These are phyloP conservation scores for Tuber aestivum DNA, from an alignment of 495 filamentous ascomycete species.

Conservation along the genomic window DNA sequence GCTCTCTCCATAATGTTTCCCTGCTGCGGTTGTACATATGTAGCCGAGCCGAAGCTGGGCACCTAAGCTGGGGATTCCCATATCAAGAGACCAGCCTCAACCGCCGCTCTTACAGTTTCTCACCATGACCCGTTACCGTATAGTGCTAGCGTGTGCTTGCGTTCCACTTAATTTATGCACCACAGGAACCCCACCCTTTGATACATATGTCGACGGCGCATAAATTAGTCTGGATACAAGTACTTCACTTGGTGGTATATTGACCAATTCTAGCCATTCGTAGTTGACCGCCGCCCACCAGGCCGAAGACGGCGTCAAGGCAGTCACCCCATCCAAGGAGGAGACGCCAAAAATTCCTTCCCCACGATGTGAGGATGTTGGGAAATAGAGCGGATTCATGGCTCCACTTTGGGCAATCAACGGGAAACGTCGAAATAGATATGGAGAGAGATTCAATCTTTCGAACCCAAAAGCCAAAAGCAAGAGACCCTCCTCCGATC, in stretches of 20 bases:
- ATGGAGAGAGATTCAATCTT: not conserved
- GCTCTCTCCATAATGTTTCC: not conserved
- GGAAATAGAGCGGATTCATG: not conserved
- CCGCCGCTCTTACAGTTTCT: not conserved
- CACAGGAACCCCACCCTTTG: too few species aligned
- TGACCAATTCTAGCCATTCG: too few species aligned
- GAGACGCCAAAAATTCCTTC: not conserved
- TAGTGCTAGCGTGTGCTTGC: not conserved
- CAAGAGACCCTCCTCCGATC: not conserved
- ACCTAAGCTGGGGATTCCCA: not conserved
- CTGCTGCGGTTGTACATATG: not conserved
- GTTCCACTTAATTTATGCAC: too few species aligned
- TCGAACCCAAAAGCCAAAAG: not conserved
- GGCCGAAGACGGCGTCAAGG: too few species aligned
- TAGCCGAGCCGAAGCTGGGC: not conserved
- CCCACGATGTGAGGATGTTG: not conserved
- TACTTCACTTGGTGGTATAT: not conserved
- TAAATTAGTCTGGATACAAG: not conserved
- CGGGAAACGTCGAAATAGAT: not conserved
- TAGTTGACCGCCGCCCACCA: too few species aligned
- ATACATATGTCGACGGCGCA: too few species aligned
- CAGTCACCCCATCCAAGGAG: too few species aligned
- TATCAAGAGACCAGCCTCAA: not conserved
- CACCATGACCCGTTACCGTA: not conserved
- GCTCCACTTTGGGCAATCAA: not conserved